Base-by-base conservation (phyloP, 2,329 filamentous ascomycete genomes). In the Stagonosporopsis vannaccii region DNA sequence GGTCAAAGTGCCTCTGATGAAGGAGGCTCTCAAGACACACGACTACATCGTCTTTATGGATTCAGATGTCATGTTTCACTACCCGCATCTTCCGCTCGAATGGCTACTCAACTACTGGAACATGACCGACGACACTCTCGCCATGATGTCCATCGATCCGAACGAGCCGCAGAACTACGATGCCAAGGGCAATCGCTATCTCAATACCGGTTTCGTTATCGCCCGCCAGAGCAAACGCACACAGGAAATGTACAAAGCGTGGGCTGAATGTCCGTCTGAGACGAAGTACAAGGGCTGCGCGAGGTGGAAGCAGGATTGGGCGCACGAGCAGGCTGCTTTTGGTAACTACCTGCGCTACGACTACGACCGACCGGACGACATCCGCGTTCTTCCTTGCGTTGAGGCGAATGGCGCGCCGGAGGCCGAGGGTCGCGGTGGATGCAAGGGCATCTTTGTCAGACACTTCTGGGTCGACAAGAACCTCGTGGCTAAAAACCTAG, bases 71-170 rank as follows among this genome's bases (percentile, higher is more conserved):
- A 75, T 81, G 57, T 79, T 82, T 58, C 74, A 77, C 37, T 76
- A 82, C 60, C 77, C 77, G 1, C 75, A 80, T 35, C 69, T 83
- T 2, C 80, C 81, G 5, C 59, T 82, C 28, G 81, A 83, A 62
- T 82, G 80, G 78, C 77, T 83, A 4, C 71, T 83, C 60, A 81
- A 80, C 68, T 78, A 81, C 59, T 83, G 81, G 81, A 75, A 80
- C 53, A 75, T 82, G 63, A 75, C 70, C 30, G 62, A 75, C 6
- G 70, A 79, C n/a, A 81, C 78, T 0, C 72, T 80, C 12, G 66
- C 81, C 49, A 78, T 81, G 52, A 78, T 82, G 73, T 76, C 80
- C 33, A 71, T 78, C 51, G 81, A 82, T 47, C 79, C 80, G 6
- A 71, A 78, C 57, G 68, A 71, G 48, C 65, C 72, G 46, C 70